Conservation (phyloP, 169 alveolate genomes). For the Plasmodium adleri region DNA sequence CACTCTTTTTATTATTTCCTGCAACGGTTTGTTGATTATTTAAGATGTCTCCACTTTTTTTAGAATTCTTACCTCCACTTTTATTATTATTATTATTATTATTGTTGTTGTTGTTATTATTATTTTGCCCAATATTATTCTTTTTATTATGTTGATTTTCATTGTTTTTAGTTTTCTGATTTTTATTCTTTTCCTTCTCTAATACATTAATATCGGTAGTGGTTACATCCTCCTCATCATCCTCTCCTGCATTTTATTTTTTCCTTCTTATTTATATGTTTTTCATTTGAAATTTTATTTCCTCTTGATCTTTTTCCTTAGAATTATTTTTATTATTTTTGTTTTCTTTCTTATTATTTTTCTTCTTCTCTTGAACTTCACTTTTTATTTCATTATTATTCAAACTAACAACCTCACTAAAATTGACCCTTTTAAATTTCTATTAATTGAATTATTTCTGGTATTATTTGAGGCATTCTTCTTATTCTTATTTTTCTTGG, state of each 20-base stretch:
- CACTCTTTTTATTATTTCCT: constrained; percentile 7
- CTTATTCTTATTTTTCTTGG: neutral
- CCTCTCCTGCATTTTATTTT: constrained; percentile 1
- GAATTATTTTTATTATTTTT: constrained; percentile 12
- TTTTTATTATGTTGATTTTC: constrained; percentile 28
- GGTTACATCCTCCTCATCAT: too few species aligned
- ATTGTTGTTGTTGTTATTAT: neutral
- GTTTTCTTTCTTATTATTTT: constrained; percentile 42
- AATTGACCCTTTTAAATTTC: neutral
- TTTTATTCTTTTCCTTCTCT: constrained; percentile 53
- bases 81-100: constrained; percentile 3
- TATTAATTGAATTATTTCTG: neutral
- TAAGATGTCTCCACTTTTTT: neutral
- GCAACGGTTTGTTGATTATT: neutral
- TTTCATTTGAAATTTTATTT: constrained; percentile 33
- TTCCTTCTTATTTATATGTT: neutral
- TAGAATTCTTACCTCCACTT: neutral
- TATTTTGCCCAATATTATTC: neutral
- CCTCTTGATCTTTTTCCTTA: constrained; percentile 48
- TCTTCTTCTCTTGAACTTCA: constrained; percentile 44
- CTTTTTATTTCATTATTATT: constrained; percentile 12
- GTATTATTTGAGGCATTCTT: neutral
- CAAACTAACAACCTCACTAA: neutral
- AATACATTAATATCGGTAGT: neutral
- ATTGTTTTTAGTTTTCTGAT: constrained; percentile 15